phyloP scores from a whole-genome alignment of 139 green algal species.

The Eudorina sp. region DNA sequence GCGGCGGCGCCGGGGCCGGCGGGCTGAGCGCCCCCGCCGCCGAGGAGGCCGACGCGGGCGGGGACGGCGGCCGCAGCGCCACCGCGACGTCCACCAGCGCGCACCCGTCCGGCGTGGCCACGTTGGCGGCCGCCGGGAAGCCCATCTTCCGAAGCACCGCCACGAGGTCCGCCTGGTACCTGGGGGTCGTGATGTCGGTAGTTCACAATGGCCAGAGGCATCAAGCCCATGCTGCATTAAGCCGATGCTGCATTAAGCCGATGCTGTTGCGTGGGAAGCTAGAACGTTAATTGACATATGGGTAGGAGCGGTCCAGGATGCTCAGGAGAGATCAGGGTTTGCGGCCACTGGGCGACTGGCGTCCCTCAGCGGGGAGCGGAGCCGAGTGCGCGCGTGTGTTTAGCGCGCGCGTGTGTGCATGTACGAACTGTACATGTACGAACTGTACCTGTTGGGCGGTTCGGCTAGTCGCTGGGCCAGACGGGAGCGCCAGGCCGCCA shows the following conservation, averaged over 20 bases:
- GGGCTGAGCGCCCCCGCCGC: background rate
- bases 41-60: background rate
- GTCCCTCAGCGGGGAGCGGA: too few species aligned
- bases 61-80: background rate
- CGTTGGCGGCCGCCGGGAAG: background rate
- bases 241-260: too few species aligned
- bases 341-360: too few species aligned
- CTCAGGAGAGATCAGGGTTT: too few species aligned
- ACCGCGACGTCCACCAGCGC: conserved; percentile 54
- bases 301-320: too few species aligned
- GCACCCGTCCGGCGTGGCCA: conserved; percentile 54
- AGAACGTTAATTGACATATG: too few species aligned
- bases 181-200: background rate
- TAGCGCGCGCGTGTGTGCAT: background rate
- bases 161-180: conserved; percentile 44
- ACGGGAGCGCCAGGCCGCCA: conserved; percentile 29
- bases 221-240: too few species aligned
- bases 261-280: too few species aligned
- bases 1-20: background rate
- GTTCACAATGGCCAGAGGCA: background rate
- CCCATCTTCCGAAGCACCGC: conserved; percentile 37
- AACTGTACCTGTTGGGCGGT: background rate
- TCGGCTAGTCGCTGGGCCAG: background rate
- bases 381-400: background rate
- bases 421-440: background rate